phyloP scores from a whole-genome alignment of 2,329 filamentous ascomycete species.

The Tricladium varicosporioides region DNA sequence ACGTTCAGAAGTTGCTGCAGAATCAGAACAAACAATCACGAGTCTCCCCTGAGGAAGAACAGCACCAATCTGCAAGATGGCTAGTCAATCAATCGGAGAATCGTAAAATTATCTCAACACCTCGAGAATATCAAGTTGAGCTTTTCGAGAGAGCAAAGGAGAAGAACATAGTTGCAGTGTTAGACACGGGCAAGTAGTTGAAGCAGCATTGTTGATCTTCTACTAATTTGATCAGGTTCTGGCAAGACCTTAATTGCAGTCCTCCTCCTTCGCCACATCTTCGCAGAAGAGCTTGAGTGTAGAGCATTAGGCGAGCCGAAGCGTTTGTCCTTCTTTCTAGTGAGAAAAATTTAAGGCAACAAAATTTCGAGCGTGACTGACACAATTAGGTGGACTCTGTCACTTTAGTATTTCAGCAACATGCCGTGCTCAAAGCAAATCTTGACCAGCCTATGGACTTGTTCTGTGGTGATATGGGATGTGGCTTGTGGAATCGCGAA shows the following conservation, averaged over 20 bases:
- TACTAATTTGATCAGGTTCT: slow-evolving; percentile 54
- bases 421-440: slow-evolving; percentile 76
- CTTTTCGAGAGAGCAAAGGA: slow-evolving; percentile 84
- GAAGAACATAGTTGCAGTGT: slow-evolving; percentile 86
- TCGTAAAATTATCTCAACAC: slow-evolving; percentile 66
- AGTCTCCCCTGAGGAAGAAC: slow-evolving; percentile 22
- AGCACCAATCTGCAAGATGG: slow-evolving; percentile 30
- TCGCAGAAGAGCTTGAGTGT: slow-evolving; percentile 74
- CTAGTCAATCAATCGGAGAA: slow-evolving; percentile 33
- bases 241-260: slow-evolving; percentile 97
- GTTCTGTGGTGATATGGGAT: slow-evolving; percentile 69
- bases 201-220: too few species aligned
- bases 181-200: slow-evolving; percentile 64
- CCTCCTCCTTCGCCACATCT: slow-evolving; percentile 71
- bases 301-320: slow-evolving; percentile 56
- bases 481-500: slow-evolving; percentile 57
- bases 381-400: slow-evolving; percentile 71
- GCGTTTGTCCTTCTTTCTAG: slow-evolving; percentile 82
- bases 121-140: slow-evolving; percentile 88
- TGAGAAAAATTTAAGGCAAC: slow-evolving; percentile 32
- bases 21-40: slow-evolving; percentile 29
- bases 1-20: slow-evolving; percentile 34
- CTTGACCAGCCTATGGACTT: slow-evolving; percentile 72
- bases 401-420: slow-evolving; percentile 86
- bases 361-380: slow-evolving; percentile 12